Percentiles rank a stretch among this genome's conserved stretches.
Evolutionary conservation across 495 filamentous ascomycete species (phyloP).

Genomic region (Terfezia claveryi): DNA sequence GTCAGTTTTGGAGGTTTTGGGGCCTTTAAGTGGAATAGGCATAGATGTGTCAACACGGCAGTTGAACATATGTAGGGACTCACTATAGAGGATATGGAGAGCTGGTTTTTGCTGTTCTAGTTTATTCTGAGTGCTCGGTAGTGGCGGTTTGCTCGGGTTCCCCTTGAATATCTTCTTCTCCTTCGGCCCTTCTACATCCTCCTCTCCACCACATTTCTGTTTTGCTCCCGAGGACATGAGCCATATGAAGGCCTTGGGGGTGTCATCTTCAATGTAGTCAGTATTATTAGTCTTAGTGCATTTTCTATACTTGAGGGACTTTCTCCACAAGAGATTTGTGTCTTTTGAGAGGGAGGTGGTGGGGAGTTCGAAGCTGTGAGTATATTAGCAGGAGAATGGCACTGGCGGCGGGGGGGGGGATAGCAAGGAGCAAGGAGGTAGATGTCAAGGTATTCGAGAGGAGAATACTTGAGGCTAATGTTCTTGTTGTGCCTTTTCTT

Average conservation of each 20-base stretch:
- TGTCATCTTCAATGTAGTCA: constrained; percentile 41
- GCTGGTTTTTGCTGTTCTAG: not conserved
- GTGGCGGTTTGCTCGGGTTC: not conserved
- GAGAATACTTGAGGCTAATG: constrained; percentile 22
- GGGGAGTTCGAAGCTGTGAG: constrained; percentile 16
- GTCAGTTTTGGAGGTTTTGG: constrained; percentile 18
- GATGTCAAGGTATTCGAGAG: no score
- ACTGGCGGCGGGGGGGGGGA: no score
- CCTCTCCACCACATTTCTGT: constrained; percentile 36
- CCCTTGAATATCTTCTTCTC: constrained; percentile 28
- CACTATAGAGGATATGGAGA: constrained; percentile 46
- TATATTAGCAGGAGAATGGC: not conserved
- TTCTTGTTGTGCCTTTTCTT: no score
- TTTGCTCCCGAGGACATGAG: constrained; percentile 44
- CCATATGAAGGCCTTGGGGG: constrained; percentile 62
- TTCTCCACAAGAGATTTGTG: not conserved
- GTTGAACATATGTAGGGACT: constrained; percentile 58
- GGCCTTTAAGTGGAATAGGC: constrained; percentile 43
- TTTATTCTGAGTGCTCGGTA: constrained; percentile 1
- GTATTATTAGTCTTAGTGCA: not conserved
- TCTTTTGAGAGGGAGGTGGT: constrained; percentile 5
- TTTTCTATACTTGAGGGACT: constrained; percentile 7
- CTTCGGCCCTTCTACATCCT: constrained; percentile 34
- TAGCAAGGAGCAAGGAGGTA: no score
- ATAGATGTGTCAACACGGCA: constrained; percentile 71